These are phyloP conservation scores for Combretum micranthum DNA, from an alignment of 345 rosid genomes.

Conservation along the genomic window DNA sequence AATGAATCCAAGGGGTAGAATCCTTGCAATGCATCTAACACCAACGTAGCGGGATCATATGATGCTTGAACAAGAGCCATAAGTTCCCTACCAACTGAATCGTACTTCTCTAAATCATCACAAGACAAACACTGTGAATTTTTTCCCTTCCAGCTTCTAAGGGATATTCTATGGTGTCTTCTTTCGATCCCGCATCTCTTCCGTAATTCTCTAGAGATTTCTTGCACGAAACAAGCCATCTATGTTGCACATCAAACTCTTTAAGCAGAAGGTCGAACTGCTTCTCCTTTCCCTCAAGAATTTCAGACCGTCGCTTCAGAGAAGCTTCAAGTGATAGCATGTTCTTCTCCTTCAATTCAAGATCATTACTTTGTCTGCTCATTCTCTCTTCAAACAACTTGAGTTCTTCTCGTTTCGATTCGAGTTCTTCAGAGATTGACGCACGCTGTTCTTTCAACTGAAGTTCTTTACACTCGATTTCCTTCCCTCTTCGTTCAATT, in stretches of 20 bases:
- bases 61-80: constrained; percentile 13
- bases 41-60: constrained; percentile 27
- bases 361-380: too few species aligned
- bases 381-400: neutral
- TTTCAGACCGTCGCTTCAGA: too few species aligned
- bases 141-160: neutral
- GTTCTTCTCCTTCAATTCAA: too few species aligned
- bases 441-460: neutral
- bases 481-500: constrained; percentile 1
- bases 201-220: too few species aligned
- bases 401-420: too few species aligned
- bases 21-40: constrained; percentile 19
- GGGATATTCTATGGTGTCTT: neutral
- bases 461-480: neutral
- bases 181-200: neutral
- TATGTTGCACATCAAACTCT: too few species aligned
- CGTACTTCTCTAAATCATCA: too few species aligned
- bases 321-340: too few species aligned
- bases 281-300: too few species aligned
- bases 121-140: too few species aligned
- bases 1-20: constrained; percentile 20
- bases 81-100: constrained; percentile 22
- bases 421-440: neutral
- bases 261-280: too few species aligned
- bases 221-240: too few species aligned